Evolutionary conservation across 257 asterid species (phyloP).

Genomic region (Fraxinus cuspidata): DNA sequence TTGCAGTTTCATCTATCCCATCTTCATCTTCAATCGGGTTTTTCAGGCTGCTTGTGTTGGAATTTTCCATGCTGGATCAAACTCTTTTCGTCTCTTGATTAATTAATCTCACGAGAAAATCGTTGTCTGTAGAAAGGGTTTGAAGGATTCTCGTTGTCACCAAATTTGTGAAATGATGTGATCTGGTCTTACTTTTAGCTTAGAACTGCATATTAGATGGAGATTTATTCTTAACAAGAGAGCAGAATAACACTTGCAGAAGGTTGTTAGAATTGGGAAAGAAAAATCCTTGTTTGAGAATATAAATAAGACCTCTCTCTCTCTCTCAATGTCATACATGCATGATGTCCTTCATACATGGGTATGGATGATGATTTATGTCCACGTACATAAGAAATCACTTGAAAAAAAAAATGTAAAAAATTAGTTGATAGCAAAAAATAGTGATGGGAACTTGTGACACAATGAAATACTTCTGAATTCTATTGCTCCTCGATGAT

Average conservation of each 20-base stretch:
- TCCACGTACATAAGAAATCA: not conserved
- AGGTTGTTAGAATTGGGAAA: constrained; percentile 85
- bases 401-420: not conserved
- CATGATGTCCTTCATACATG: constrained; percentile 31
- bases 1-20: constrained; percentile 17
- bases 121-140: not conserved
- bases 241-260: constrained; percentile 38
- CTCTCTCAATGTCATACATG: constrained; percentile 26
- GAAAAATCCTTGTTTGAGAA: constrained; percentile 54
- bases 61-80: constrained; percentile 37
- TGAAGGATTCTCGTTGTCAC: not conserved
- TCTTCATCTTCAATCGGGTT: constrained; percentile 36
- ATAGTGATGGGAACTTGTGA: not conserved
- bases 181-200: constrained; percentile 9
- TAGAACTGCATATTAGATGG: constrained; percentile 39
- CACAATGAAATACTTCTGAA: not conserved
- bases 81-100: constrained; percentile 4
- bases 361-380: not conserved
- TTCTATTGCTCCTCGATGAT: not conserved
- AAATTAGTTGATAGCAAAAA: not conserved
- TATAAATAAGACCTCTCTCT: constrained; percentile 53
- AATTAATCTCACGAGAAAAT: constrained; percentile 18
- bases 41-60: constrained; percentile 35
- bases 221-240: constrained; percentile 23
- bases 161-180: constrained; percentile 21